Conservation (phyloP, 805 yeast genomes). For the Lipomyces starkeyi region DNA sequence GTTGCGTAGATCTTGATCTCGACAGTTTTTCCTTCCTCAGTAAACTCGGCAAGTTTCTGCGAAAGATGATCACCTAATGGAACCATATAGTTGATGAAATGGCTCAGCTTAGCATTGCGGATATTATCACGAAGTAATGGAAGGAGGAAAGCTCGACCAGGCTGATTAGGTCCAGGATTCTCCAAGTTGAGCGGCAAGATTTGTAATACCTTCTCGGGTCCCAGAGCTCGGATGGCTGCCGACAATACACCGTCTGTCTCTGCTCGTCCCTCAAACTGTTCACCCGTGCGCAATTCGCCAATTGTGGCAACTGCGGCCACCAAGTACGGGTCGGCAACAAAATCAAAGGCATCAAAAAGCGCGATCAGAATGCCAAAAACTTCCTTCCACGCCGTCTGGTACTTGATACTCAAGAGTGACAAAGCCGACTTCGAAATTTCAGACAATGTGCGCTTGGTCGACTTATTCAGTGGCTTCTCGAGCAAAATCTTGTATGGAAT, state of each 20-base stretch:
- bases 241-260: conserved; percentile 84
- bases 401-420: conserved; percentile 54
- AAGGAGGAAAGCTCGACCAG: conserved; percentile 95
- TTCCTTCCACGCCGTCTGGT: conserved; percentile 75
- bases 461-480: conserved; percentile 42
- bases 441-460: conserved; percentile 49
- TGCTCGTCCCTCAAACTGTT: conserved; percentile 69
- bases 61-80: conserved; percentile 58
- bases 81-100: conserved; percentile 64
- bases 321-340: conserved; percentile 73
- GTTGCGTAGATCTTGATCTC: conserved; percentile 82
- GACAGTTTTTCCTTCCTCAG: conserved; percentile 57
- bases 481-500: conserved; percentile 66
- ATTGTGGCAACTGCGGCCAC: conserved; percentile 68
- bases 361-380: conserved; percentile 71
- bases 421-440: conserved; percentile 46
- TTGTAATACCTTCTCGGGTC: conserved; percentile 81
- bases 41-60: conserved; percentile 39
- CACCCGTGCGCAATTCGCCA: conserved; percentile 87
- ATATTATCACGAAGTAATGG: conserved; percentile 90
- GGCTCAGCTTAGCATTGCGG: conserved; percentile 68
- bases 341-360: conserved; percentile 61
- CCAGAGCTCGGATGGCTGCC: conserved; percentile 77
- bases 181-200: conserved; percentile 80
- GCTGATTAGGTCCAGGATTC: conserved; percentile 55